Evolutionary conservation across 305 asterid species (phyloP).

Genomic region (Fraxinus sp.): DNA sequence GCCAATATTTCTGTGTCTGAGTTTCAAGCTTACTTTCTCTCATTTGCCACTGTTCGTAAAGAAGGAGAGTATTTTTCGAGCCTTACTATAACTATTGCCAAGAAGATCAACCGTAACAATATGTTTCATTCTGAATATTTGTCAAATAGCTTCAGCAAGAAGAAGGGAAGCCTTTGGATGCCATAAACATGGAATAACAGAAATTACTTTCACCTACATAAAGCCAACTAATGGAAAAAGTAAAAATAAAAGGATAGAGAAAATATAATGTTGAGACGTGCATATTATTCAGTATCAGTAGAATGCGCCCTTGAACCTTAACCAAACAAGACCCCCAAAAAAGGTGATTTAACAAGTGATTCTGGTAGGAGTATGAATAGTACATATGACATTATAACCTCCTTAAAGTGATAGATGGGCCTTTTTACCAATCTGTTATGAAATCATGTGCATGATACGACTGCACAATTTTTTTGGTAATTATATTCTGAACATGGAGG

Average conservation of each 20-base stretch:
- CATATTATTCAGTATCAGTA: neutral
- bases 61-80: neutral
- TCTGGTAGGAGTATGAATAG: neutral
- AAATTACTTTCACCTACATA: neutral
- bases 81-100: neutral
- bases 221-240: neutral
- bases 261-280: neutral
- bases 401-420: neutral
- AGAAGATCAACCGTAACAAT: neutral
- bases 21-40: neutral
- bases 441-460: neutral
- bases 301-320: neutral
- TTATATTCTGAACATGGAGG: neutral
- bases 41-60: slow-evolving; percentile 1
- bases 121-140: neutral
- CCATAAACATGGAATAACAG: neutral
- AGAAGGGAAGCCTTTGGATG: neutral
- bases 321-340: neutral
- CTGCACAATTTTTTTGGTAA: neutral
- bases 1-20: neutral
- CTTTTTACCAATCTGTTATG: neutral
- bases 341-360: neutral
- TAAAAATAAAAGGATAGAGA: neutral
- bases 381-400: neutral
- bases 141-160: neutral